Evolutionary conservation across 106 monocot genomes (phyloP), one percentile per base, ranked within the genome.

Genomic region (Dioscorea zingiberensis): DNA sequence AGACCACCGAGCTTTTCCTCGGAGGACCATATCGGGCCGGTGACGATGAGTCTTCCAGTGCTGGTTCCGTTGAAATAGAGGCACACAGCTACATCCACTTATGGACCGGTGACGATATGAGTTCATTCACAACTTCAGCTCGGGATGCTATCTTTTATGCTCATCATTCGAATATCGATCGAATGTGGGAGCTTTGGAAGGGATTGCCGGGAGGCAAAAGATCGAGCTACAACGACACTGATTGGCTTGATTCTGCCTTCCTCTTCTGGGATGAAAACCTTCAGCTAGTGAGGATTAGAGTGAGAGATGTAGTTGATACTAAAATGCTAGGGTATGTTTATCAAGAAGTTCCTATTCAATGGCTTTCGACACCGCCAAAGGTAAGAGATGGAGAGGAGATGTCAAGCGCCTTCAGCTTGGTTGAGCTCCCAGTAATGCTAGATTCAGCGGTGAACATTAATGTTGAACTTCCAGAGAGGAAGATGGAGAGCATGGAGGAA

Each of bases 401-500:
- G 18, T n/a, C 25, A 27, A n/a, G 17, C 8, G 7, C 11, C 23
- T 13, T 13, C 15, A 3, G 17, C 16, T 15, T 15, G 30, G 25
- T 62, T 15, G 29, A 17, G 16, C 29, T 62, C 15, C 61, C 61
- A 10, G 27, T 62, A 6, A 30, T 19, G 44, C 54, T 78, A 27
- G 27, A 73, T 58, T 60, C 59, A n/a, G 16, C 64, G 17, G 65
- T 32, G 55, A 72, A 21, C 21, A n/a, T 26, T 14, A 60, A 49
- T 14, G 54, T 67, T 49, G 60, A 72, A 67, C 30, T 60, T 13
- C 54, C 71, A 2, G 17, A 7, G 27, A 21, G 17, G 19, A 55
- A 78, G 26, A 78, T 62, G 55, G 66, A 60, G 44, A 30, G 32
- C 6, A 47, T 26, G 46, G 70, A 80, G 38, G 80, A 80, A 54